These are phyloP conservation scores for Pseudogymnoascus sp. DNA, from an alignment of 2,329 filamentous ascomycete species.

Conservation along the genomic window DNA sequence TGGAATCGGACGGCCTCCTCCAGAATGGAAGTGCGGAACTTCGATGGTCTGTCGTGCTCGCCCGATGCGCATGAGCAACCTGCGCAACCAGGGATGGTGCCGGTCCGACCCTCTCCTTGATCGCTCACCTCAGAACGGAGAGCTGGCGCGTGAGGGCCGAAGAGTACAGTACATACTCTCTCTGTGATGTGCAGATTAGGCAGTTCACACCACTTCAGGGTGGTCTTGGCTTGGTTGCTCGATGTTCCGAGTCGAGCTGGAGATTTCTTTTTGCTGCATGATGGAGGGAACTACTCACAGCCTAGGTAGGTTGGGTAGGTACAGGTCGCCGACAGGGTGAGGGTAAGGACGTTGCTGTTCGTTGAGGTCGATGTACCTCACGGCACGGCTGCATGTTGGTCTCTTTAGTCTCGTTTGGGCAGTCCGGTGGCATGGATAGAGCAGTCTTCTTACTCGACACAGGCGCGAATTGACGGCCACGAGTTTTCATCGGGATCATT, in stretches of 20 bases:
- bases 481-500: neutral
- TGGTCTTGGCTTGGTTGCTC: neutral
- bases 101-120: neutral
- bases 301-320: neutral
- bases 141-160: neutral
- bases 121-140: neutral
- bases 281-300: neutral
- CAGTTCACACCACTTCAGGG: neutral
- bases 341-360: neutral
- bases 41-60: neutral
- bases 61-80: neutral
- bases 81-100: neutral
- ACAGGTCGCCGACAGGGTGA: neutral
- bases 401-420: slow-evolving; percentile 2
- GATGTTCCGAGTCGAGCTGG: neutral
- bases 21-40: slow-evolving; percentile 4
- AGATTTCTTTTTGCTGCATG: neutral
- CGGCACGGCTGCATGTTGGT: neutral
- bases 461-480: neutral
- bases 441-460: neutral
- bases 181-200: slow-evolving; percentile 1
- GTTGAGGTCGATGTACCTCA: neutral
- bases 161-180: neutral
- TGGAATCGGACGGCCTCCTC: neutral
- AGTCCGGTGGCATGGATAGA: neutral